Percentiles rank a stretch among this genome's conserved stretches.
These are phyloP conservation scores for Fusarium coffeatum DNA, from an alignment of 2,329 filamentous ascomycete genomes.

Conservation along the genomic window DNA sequence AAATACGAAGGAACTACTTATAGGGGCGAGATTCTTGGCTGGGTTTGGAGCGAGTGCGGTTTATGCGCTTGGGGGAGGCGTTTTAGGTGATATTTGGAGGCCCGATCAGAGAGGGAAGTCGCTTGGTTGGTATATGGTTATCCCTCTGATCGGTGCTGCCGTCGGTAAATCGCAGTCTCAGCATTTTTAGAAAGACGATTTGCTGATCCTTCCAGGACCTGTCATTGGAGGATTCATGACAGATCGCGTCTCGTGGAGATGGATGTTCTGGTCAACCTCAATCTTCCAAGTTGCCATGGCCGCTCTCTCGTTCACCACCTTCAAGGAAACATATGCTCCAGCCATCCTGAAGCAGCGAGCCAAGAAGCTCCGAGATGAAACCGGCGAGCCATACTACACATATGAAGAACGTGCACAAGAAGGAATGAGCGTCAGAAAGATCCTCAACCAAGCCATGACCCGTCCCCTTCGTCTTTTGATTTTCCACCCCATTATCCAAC, in stretches of 20 bases:
- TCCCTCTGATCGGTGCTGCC: slow-evolving; percentile 55
- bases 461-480: slow-evolving; percentile 67
- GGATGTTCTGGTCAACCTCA: slow-evolving; percentile 60
- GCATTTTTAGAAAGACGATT: too few relatives aligned
- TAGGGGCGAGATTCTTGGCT: slow-evolving; percentile 59
- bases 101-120: slow-evolving; percentile 59
- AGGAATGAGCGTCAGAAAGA: slow-evolving; percentile 41
- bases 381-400: slow-evolving; percentile 50
- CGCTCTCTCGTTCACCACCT: slow-evolving; percentile 48
- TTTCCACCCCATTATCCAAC: slow-evolving; percentile 71
- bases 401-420: slow-evolving; percentile 53
- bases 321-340: slow-evolving; percentile 55
- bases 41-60: slow-evolving; percentile 61
- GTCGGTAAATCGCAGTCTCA: slow-evolving; percentile 43
- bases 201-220: slow-evolving; percentile 42
- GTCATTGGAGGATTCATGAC: slow-evolving; percentile 57
- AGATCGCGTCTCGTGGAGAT: slow-evolving; percentile 54
- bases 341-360: slow-evolving; percentile 52
- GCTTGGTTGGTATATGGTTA: slow-evolving; percentile 52
- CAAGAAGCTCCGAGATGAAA: slow-evolving; percentile 48
- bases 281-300: slow-evolving; percentile 55
- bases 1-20: slow-evolving; percentile 53
- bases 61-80: slow-evolving; percentile 59
- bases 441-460: slow-evolving; percentile 55
- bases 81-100: slow-evolving; percentile 60